Base-by-base conservation (phyloP, 176 grass and related monocot species). In the Zea mays region DNA sequence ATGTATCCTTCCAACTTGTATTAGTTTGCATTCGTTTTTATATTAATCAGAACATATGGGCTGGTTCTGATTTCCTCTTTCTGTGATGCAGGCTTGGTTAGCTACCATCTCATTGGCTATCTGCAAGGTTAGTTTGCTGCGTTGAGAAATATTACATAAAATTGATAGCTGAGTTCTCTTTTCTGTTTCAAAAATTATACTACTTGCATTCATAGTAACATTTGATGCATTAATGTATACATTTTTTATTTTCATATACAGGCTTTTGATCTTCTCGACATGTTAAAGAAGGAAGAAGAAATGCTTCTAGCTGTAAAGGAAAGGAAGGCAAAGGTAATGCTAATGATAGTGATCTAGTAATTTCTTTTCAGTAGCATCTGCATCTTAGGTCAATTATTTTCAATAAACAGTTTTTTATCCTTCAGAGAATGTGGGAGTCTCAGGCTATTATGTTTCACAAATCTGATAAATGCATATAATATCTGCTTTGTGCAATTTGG, bases 281-380 rank as follows among this genome's bases (percentile, higher is more conserved):
- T 93, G 94, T 74, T 97, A 79, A 93, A 90, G 84, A 91, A 88
- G 84, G 94, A 93, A 79, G 86, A 93, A 79, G 94, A 91, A 83
- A 93, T 97, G 88, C 86, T 93, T 78, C 62, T 86, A 71, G 82
- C 91, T 65, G 82, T 93, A 15, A 93, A 93, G 57, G 89, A 91
- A 84, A 86, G 85, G 73, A 66, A 89, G 59, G 87, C 71, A 47
- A 90, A 93, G 90, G 90, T 97, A 85, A 73, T 52, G 20, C 49
- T 49, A 57, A n/a, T 77, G 2, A 21, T 77, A 67, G 20, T 4
- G 41, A 10, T 13, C 75, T 6, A 5, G 34, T 42, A 45, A 54
- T 38, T 58, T 80, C 41, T 66, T 41, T 1, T 35, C 33, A 41
- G 10, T 10, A 34, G 39, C 4, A 39, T 79, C 15, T 68, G 39